Evolutionary conservation across 169 alveolate species (phyloP).

Genomic region (Eimeria sp.): DNA sequence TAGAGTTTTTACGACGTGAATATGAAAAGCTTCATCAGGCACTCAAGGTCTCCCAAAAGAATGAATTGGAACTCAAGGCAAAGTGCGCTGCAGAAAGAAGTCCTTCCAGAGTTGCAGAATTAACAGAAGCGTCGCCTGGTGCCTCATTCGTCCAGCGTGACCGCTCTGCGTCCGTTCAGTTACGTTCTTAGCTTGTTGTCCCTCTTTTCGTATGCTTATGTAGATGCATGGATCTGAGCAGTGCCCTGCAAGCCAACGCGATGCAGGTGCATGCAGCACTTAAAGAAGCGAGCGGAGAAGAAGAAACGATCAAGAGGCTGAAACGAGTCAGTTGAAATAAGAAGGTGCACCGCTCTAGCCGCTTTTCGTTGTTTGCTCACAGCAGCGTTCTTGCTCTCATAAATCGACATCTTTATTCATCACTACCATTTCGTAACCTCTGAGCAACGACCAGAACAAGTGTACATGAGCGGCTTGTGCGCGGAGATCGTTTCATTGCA

Average conservation of each 20-base stretch:
- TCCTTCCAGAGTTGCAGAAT: not conserved
- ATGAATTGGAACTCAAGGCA: constrained; percentile 89
- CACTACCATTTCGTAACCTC: too few relatives aligned
- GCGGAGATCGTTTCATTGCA: too few relatives aligned
- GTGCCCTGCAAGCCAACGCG: constrained; percentile 51
- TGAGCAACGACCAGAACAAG: too few relatives aligned
- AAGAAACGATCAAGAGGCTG: constrained; percentile 57
- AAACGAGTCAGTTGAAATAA: constrained; percentile 22
- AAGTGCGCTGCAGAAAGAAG: constrained; percentile 55
- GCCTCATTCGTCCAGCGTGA: not conserved
- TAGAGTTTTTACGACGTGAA: constrained; percentile 91
- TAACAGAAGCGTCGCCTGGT: not conserved
- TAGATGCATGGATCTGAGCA: constrained; percentile 72
- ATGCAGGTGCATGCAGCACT: constrained; percentile 66
- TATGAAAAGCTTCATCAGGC: constrained; percentile 92
- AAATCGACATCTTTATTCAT: too few relatives aligned
- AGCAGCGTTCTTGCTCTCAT: not conserved
- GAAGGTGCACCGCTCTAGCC: not conserved
- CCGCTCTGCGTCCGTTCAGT: not conserved
- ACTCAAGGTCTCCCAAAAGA: constrained; percentile 89
- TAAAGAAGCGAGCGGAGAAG: constrained; percentile 50
- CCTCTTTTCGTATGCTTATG: not conserved
- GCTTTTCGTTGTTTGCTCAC: not conserved
- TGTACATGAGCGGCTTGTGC: too few relatives aligned
- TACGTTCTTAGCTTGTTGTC: not conserved